Base-by-base conservation (phyloP, 23 red algal species). In the Chondrus crispus region DNA sequence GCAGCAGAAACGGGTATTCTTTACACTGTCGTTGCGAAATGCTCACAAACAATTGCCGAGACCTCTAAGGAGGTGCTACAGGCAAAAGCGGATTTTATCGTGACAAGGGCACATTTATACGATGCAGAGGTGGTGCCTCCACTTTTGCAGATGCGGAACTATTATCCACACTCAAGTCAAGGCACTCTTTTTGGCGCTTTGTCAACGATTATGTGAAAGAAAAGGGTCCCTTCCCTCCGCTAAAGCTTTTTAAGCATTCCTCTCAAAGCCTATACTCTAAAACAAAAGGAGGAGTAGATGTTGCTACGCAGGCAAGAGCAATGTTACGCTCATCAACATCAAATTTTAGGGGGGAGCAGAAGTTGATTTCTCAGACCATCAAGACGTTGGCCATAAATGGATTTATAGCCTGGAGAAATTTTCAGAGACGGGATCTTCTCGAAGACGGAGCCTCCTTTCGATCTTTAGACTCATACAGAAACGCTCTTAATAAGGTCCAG, bases 151-250 rank as follows among this genome's bases (percentile, higher is more conserved):
- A 42, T 4, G 13, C 53, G 40, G 81, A 85, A 85, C 44, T 3
- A 5, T 8, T 7, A 5, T 4, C 14, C 14, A 68, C 58, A 18
- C 19, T 68, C 3, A 26, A 5, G 20, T 16, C 57, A 18, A 4
- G 81, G 8, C 62, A 70, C 30, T 46, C 8, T 12, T 85, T 85
- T 66, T 66, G 81, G 81, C 54, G 55, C 4, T 32, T 32, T n/a
- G 36, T 85, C 49, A 53, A 85, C 51, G 22, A 85, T 22, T 32
- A 85, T 66, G 81, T 85, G 22, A 7, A 53, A 13, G 36, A 36
- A 66, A n/a, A 66, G 33, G 53, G 81, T 37, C 37, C 36, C 20
- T 85, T 68, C 37, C 11, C 16, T 8, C 53, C 81, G 4, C 33
- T 85, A 9, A 85, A 85, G 28, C 66, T 72, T 38, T 76, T 76